Evolutionary conservation across 148 eudicot genomes (phyloP), one percentile per base, ranked within the genome.

Genomic region (Camellia lanceoleosa): DNA sequence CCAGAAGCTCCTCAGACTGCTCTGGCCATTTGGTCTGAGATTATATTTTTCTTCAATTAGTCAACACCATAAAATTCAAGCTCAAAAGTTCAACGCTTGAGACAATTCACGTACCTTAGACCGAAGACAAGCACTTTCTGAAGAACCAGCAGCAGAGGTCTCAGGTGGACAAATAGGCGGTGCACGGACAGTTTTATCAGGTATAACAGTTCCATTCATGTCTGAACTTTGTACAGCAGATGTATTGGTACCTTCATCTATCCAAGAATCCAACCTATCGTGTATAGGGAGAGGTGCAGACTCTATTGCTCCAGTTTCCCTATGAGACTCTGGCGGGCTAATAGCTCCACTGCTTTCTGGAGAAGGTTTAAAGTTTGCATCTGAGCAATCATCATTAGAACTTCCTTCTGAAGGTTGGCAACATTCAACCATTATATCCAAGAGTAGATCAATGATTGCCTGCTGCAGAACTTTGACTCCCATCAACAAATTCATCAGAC

Each of bases 341-440:
- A 76, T 81, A 78, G 85, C 85, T 80, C 83, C 92, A 85, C 86
- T 83, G 76, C 81, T 83, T 71, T 90, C 91, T 56, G 82, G 88
- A 43, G 88, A 84, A 78, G 83, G 82, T 84, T 87, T 94, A 70
- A 85, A 85, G 82, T 83, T 88, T 69, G 79, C 82, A 86, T 91
- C 92, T 76, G 82, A 76, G 52, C 78, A 87, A 79, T 89, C 92
- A 79, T 89, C 91, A 80, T 59, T 80, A 68, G 83, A 78, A 80
- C 80, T 86, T 86, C 82, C 97, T 87, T 91, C 93, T 51, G 92
- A 91, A 79, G 99, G 95, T 84, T 94, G 97, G 87, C 99, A 96
- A 85, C 98, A 96, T 79, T 96, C 99, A 63, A 96, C 99, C 99
- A 96, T 96, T 81, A 96, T 96, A 84, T 96, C 99, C 85, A 96